These are phyloP conservation scores for Schizosaccharomyces japonicus DNA, from an alignment of 805 yeast genomes.

Conservation along the genomic window DNA sequence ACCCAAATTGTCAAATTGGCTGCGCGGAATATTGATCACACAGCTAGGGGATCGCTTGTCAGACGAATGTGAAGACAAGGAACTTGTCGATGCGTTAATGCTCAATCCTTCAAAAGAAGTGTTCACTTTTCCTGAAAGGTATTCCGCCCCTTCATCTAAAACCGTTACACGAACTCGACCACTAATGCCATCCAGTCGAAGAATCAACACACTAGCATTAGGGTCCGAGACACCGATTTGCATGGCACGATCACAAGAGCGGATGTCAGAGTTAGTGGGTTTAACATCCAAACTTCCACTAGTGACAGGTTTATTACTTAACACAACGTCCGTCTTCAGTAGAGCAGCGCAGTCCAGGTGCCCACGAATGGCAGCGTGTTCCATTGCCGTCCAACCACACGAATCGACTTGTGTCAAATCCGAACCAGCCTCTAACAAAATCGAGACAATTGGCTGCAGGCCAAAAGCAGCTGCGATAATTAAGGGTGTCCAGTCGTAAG, in stretches of 20 bases:
- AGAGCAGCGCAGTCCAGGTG: slow-evolving; percentile 48
- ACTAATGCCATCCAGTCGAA: background rate
- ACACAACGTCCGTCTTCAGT: background rate
- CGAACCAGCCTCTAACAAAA: slow-evolving; percentile 32
- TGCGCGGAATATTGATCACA: background rate
- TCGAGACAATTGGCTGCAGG: slow-evolving; percentile 27
- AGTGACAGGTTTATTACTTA: background rate
- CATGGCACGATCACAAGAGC: background rate
- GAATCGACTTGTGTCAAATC: slow-evolving; percentile 37
- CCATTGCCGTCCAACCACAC: slow-evolving; percentile 95
- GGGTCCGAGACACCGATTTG: background rate
- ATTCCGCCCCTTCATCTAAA: background rate
- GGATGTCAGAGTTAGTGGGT: background rate
- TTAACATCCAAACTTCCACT: background rate
- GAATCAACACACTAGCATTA: background rate
- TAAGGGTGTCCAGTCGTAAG: slow-evolving; percentile 87
- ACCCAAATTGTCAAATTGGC: background rate
- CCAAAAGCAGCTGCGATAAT: slow-evolving; percentile 84
- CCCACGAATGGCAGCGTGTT: slow-evolving; percentile 80
- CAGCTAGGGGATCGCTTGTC: background rate
- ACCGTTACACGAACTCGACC: background rate
- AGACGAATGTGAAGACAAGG: background rate
- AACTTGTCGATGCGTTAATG: background rate
- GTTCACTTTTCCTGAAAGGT: background rate
- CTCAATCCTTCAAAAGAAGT: background rate